These are phyloP conservation scores for Microstegium vimineum DNA, from an alignment of 176 grass and related monocot species.

Conservation along the genomic window DNA sequence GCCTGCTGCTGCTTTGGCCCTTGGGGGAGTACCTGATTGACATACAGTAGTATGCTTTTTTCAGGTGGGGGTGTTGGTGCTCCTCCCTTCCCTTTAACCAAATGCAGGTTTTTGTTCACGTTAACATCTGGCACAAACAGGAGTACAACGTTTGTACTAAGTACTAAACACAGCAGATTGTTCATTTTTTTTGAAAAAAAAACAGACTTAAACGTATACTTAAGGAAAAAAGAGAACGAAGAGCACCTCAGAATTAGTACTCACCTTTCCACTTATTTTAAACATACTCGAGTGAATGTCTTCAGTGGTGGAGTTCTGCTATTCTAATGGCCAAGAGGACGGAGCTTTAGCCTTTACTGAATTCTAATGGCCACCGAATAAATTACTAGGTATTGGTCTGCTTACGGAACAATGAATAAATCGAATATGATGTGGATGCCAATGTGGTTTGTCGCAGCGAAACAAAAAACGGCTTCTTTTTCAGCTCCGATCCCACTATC, in stretches of 20 bases:
- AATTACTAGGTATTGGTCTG: neutral
- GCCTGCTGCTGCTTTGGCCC: neutral
- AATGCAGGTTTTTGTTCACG: neutral
- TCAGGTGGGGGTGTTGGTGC: slow-evolving; percentile 17
- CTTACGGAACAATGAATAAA: slow-evolving; percentile 6
- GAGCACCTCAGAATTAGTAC: neutral
- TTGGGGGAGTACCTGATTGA: neutral
- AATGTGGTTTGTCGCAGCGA: neutral
- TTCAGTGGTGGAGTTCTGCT: neutral
- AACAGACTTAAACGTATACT: neutral
- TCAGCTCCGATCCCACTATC: neutral
- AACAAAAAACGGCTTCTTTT: neutral
- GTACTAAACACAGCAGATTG: neutral
- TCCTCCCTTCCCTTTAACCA: neutral
- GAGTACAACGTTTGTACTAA: neutral
- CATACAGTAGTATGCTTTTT: slow-evolving; percentile 17
- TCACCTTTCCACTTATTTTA: neutral
- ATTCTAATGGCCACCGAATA: neutral
- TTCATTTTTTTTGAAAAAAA: neutral
- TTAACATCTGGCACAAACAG: neutral
- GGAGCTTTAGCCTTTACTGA: slow-evolving; percentile 1
- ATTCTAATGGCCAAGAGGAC: neutral
- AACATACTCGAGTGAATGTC: neutral
- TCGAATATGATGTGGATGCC: slow-evolving; percentile 7
- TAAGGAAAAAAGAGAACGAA: neutral